Percentiles rank a stretch among this genome's conserved stretches.
Conservation (phyloP, 495 filamentous ascomycete genomes). For the Polyplosphaeria fusca region DNA sequence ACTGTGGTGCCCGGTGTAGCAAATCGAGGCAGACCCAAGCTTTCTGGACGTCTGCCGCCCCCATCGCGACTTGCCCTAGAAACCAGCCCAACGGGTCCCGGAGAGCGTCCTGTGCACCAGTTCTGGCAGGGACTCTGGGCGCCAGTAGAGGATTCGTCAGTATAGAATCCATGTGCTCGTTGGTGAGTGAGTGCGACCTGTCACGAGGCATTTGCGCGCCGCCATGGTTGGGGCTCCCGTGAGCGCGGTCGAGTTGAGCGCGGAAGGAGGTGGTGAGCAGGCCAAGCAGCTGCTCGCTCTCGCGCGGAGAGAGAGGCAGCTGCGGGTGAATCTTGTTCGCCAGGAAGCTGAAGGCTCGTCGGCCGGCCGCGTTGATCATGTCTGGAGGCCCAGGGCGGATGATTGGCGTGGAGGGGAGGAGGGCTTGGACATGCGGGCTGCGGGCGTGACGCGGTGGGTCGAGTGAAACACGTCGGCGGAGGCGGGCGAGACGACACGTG, state of each 20-base stretch:
- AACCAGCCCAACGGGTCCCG: slow-evolving; percentile 29
- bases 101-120: slow-evolving; percentile 9
- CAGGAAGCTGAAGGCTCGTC: slow-evolving; percentile 34
- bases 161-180: slow-evolving; percentile 60
- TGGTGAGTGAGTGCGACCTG: slow-evolving; percentile 40
- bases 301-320: slow-evolving; percentile 59
- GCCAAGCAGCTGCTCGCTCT: slow-evolving; percentile 65
- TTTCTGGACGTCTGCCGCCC: slow-evolving; percentile 9
- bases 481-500: not conserved
- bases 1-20: not conserved
- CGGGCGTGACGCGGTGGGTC: not conserved
- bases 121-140: slow-evolving; percentile 5
- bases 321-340: slow-evolving; percentile 62
- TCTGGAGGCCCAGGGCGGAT: not conserved
- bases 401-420: not conserved
- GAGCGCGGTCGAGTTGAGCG: slow-evolving; percentile 64
- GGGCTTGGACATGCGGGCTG: not conserved
- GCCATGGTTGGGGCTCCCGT: slow-evolving; percentile 34
- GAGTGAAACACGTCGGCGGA: not conserved
- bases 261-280: slow-evolving; percentile 75
- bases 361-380: slow-evolving; percentile 31
- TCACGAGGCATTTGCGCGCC: too few relatives aligned
- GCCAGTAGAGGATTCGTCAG: slow-evolving; percentile 67
- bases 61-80: slow-evolving; percentile 15
- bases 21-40: slow-evolving; percentile 7